Percentiles rank a stretch among this genome's conserved stretches.
phyloP scores from a whole-genome alignment of 106 monocot species.

The Acorus calamus region DNA sequence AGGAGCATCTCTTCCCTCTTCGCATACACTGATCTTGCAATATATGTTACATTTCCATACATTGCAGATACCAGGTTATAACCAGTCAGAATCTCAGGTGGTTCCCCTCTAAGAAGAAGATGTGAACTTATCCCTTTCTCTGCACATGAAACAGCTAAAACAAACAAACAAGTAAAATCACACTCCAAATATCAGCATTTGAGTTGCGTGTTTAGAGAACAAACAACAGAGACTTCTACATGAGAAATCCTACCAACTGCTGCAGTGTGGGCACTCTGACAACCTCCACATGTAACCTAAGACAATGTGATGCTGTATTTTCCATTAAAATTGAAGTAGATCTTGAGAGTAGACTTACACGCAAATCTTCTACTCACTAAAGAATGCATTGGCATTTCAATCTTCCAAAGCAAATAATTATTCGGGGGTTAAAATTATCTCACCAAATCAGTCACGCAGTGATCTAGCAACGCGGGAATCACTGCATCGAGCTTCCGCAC shows the following conservation, averaged over 20 bases:
- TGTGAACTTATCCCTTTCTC: conserved; percentile 63
- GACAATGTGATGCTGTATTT: neutral
- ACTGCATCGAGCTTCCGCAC: conserved; percentile 75
- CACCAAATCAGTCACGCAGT: conserved; percentile 44
- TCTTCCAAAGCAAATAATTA: neutral
- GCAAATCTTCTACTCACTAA: too few relatives aligned
- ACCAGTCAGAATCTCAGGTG: conserved; percentile 52
- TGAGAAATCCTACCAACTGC: conserved; percentile 31
- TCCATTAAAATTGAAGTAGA: too few relatives aligned
- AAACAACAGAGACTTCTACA: neutral
- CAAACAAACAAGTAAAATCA: neutral
- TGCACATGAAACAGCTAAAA: conserved; percentile 61
- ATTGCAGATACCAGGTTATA: conserved; percentile 62
- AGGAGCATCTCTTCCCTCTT: conserved; percentile 54
- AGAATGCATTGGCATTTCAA: neutral
- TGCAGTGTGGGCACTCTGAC: conserved; percentile 79
- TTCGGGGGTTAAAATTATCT: neutral
- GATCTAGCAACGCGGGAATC: conserved; percentile 37
- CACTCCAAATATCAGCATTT: neutral
- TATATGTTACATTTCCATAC: conserved; percentile 53
- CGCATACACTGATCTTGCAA: conserved; percentile 33
- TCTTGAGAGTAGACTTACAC: too few relatives aligned
- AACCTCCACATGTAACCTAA: conserved; percentile 76
- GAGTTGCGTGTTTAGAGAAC: too few relatives aligned
- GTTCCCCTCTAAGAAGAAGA: conserved; percentile 67